phyloP scores from a whole-genome alignment of 305 asterid genomes.

The Fraxinus xanthoxyloides region DNA sequence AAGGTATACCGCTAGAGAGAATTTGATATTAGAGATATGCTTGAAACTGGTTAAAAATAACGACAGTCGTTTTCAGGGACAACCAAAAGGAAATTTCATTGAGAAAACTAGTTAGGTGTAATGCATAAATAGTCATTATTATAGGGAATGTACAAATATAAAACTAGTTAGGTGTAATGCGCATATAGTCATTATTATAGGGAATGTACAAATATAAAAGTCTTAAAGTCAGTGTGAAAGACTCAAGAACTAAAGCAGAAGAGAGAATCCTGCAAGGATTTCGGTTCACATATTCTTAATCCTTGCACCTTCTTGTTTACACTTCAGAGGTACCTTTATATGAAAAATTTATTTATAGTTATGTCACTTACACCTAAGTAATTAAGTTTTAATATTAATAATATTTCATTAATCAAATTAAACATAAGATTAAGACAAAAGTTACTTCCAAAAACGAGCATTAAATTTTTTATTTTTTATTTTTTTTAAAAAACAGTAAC shows the following conservation, averaged over 20 bases:
- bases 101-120: background rate
- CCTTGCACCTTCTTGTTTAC: background rate
- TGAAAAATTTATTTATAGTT: background rate
- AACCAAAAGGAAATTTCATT: background rate
- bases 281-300: background rate
- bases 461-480: background rate
- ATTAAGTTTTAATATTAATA: no score
- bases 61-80: background rate
- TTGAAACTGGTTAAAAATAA: background rate
- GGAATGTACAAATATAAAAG: background rate
- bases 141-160: background rate
- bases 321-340: background rate
- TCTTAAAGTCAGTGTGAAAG: background rate
- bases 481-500: background rate
- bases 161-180: background rate
- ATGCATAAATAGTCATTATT: background rate
- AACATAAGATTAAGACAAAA: background rate
- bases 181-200: background rate
- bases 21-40: background rate
- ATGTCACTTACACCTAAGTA: background rate
- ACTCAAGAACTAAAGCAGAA: background rate
- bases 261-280: background rate
- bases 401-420: background rate
- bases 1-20: background rate
- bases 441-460: background rate